These are phyloP conservation scores for Dryadomyces quercivorus DNA, from an alignment of 2,329 filamentous ascomycete species.

Conservation along the genomic window DNA sequence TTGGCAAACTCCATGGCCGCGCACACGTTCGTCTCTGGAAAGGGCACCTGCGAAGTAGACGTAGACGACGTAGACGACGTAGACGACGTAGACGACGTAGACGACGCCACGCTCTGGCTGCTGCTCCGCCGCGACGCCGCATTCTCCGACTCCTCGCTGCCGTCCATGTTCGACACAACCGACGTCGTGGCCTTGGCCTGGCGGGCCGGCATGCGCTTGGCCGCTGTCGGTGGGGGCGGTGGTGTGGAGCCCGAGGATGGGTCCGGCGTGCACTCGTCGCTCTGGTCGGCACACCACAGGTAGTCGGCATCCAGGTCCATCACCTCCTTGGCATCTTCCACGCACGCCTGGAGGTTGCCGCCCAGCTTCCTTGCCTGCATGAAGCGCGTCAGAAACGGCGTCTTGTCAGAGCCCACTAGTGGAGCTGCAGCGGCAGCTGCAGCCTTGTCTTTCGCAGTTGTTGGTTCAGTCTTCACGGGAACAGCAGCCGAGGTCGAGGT, in stretches of 20 bases:
- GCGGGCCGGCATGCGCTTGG: slow-evolving; percentile 47
- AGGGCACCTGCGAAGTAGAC: slow-evolving; percentile 21
- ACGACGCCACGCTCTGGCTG: slow-evolving; percentile 39
- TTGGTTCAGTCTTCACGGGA: not conserved
- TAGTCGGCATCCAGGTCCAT: slow-evolving; percentile 30
- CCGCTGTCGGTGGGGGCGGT: slow-evolving; percentile 12
- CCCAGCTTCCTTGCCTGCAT: slow-evolving; percentile 49
- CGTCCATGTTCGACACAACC: slow-evolving; percentile 19
- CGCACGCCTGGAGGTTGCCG: slow-evolving; percentile 45
- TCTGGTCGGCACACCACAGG: slow-evolving; percentile 36
- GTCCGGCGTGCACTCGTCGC: slow-evolving; percentile 33
- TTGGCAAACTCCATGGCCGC: slow-evolving; percentile 15
- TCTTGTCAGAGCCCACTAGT: slow-evolving; percentile 43
- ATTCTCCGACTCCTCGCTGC: not conserved
- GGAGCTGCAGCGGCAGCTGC: slow-evolving; percentile 8
- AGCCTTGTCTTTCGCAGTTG: not conserved
- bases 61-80: too few relatives aligned
- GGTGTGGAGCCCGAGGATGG: not conserved
- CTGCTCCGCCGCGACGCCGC: slow-evolving; percentile 33
- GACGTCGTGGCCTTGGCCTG: slow-evolving; percentile 38
- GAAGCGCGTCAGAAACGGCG: slow-evolving; percentile 55
- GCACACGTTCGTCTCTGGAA: slow-evolving; percentile 26
- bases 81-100: too few relatives aligned
- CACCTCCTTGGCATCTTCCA: slow-evolving; percentile 45
- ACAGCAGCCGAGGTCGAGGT: slow-evolving; percentile 19